Evolutionary conservation across 1,284 basidiomycete species (phyloP), one percentile per base, ranked within the genome.

Genomic region (Thelephora terrestris): DNA sequence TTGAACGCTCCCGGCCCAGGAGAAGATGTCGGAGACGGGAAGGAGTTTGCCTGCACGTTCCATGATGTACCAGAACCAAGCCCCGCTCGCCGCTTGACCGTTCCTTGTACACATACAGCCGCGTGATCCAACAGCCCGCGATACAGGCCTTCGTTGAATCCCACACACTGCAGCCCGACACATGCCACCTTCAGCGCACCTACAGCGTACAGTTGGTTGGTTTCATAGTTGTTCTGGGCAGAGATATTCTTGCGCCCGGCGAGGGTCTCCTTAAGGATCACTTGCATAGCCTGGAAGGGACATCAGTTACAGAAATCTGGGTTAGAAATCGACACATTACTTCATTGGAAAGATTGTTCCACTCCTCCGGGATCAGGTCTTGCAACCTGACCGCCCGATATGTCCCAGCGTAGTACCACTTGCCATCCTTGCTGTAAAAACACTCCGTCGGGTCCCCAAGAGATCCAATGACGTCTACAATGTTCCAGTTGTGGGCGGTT

Each of bases 371-470:
- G 2, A 75, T 76, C 16, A 87, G 64, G 52, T 84, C 76, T 27
- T 78, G 77, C 43, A 88, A 69, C 46, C 70, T 65, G 57, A 86
- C 77, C 1, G 74, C 74, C 47, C 71, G 75, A 63, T 88, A 88
- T 7, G 76, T 70, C n/a, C 85, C 85, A 14, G 85, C 84, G 51
- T 87, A 87, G 59, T 87, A 86, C 82, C 82, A 87, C 52, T 76
- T 75, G 12, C 80, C 80, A 48, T 85, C 81, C 58, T 78, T 85
- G 60, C 79, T 80, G 55, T 78, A 87, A 61, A 87, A 86, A 53
- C 81, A 87, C 58, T 86, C 85, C 47, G 79, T 84, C 1, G 80
- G 75, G 52, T 75, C 74, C 51, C 62, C 71, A 67, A 84, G 72
- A 36, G 71, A 69, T 3, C 69, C 68, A 3, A 78, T 68, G 16